Evolutionary conservation across 2,329 filamentous ascomycete genomes (phyloP).

Genomic region (Apiospora arundinis): DNA sequence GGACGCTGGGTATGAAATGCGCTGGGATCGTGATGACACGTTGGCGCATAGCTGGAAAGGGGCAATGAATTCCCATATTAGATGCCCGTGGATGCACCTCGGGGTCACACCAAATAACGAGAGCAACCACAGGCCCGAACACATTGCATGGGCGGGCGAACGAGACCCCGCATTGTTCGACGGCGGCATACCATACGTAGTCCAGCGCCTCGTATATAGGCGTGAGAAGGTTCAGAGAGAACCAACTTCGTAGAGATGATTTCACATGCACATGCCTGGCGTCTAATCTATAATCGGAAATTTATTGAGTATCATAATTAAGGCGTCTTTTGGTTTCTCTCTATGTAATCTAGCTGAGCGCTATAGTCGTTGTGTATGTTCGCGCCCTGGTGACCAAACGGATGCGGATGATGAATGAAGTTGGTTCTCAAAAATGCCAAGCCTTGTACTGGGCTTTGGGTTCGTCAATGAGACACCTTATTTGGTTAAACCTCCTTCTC

Average conservation of each 20-base stretch:
- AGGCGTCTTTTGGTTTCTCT: neutral
- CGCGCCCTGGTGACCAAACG: no score
- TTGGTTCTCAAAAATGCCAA: no score
- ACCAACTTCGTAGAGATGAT: neutral
- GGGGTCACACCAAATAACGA: neutral
- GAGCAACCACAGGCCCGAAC: neutral
- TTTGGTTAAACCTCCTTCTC: constrained; percentile 37
- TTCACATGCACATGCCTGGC: neutral
- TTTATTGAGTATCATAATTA: neutral
- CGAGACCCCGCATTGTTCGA: neutral
- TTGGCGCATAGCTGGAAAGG: constrained; percentile 1
- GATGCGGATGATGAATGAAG: no score
- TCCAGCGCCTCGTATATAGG: neutral
- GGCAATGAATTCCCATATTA: neutral
- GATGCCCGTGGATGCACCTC: neutral
- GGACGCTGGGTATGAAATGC: constrained; percentile 29
- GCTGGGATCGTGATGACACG: constrained; percentile 33
- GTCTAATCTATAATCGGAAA: neutral
- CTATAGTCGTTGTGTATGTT: no score
- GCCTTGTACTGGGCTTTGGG: no score
- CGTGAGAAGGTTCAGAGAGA: neutral
- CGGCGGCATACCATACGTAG: neutral
- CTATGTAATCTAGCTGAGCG: neutral
- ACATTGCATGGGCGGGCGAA: neutral
- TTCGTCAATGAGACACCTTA: no score